phyloP scores from a whole-genome alignment of 2,329 filamentous ascomycete species.

The Penicillium vulpinum region DNA sequence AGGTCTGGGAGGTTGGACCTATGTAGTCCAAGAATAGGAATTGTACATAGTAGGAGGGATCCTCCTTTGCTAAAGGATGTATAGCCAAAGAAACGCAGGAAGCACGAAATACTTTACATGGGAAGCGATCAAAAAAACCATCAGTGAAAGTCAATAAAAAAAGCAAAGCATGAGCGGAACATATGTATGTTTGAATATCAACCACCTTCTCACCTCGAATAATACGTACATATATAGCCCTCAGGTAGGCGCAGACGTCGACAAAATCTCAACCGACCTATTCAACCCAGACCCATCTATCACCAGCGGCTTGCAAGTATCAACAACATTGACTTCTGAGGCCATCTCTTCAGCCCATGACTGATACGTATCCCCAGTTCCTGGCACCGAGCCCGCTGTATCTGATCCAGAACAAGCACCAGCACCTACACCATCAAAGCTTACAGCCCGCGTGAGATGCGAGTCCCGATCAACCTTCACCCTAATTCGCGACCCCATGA shows the following conservation, averaged over 20 bases:
- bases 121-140: neutral
- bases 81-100: neutral
- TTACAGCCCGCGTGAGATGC: neutral
- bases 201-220: slow-evolving; percentile 8
- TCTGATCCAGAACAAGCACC: neutral
- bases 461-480: slow-evolving; percentile 32
- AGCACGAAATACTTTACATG: neutral
- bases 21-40: neutral
- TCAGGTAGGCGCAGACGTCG: slow-evolving; percentile 18
- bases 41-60: neutral
- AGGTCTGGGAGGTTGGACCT: neutral
- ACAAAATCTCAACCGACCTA: slow-evolving; percentile 16
- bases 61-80: too few species aligned
- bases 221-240: slow-evolving; percentile 13
- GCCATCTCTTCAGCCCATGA: slow-evolving; percentile 8
- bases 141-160: neutral
- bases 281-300: slow-evolving; percentile 26
- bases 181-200: neutral
- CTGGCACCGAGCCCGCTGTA: neutral
- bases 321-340: neutral
- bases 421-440: neutral
- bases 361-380: neutral
- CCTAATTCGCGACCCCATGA: slow-evolving; percentile 36
- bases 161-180: neutral
- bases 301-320: slow-evolving; percentile 17